Evolutionary conservation across 768 basidiomycete species (phyloP).

Genomic region (Mycena sanguinolenta): DNA sequence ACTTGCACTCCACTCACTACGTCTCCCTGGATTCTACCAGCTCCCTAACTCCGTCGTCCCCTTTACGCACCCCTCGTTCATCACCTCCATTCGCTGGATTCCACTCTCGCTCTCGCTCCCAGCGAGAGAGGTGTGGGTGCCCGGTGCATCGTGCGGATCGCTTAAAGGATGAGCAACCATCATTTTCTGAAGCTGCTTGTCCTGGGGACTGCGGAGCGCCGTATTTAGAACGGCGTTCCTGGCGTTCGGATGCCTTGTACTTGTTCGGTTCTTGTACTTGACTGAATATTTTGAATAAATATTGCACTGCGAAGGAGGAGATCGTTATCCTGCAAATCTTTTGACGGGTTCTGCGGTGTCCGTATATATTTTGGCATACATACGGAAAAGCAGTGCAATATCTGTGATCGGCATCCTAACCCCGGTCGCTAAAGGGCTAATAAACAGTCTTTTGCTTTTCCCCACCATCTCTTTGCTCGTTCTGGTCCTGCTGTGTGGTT

Average conservation of each 20-base stretch:
- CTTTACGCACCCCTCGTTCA: no score
- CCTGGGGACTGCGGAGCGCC: background rate
- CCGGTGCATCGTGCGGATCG: no score
- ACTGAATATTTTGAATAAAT: background rate
- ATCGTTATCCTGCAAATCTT: no score
- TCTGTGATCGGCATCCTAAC: background rate
- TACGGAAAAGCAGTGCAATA: slow-evolving; percentile 9
- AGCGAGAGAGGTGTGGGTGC: no score
- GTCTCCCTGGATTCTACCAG: no score
- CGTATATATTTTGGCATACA: background rate
- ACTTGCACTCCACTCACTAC: no score
- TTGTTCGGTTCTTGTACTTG: background rate
- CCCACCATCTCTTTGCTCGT: slow-evolving; percentile 18
- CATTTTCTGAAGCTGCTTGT: background rate
- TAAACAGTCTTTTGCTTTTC: slow-evolving; percentile 23
- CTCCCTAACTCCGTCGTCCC: no score
- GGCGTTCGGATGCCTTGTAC: background rate
- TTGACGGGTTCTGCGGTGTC: background rate
- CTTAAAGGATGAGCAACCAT: background rate
- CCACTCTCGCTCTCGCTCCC: no score
- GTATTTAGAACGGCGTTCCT: background rate
- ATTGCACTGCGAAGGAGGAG: no score
- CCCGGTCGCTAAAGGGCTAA: slow-evolving; percentile 12
- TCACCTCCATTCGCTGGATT: no score
- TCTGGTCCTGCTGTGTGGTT: slow-evolving; percentile 32